phyloP scores from a whole-genome alignment of 495 filamentous ascomycete species.

The Penicillium daleae region DNA sequence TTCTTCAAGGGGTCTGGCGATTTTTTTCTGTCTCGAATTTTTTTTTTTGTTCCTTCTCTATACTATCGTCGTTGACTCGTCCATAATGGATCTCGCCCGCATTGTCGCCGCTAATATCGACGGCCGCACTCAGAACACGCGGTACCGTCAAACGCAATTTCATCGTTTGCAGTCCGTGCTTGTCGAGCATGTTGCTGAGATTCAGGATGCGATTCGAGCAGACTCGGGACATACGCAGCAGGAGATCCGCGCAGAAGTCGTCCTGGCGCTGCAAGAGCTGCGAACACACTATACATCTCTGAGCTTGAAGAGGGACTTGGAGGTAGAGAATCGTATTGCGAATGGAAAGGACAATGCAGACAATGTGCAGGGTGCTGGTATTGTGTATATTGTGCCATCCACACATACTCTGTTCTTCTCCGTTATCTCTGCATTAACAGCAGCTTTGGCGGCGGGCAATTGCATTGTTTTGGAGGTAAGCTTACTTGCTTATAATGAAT shows the following conservation, averaged over 20 bases:
- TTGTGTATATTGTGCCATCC: constrained; percentile 56
- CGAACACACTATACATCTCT: constrained; percentile 47
- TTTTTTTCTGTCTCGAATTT: neutral
- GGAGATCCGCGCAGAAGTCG: constrained; percentile 50
- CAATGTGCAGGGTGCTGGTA: constrained; percentile 38
- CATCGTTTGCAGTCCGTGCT: constrained; percentile 45
- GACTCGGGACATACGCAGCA: constrained; percentile 39
- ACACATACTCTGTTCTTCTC: constrained; percentile 54
- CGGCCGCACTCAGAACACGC: constrained; percentile 49
- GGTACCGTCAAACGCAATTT: constrained; percentile 52
- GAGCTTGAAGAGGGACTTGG: constrained; percentile 41
- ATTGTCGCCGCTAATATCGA: constrained; percentile 49
- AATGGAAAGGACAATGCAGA: constrained; percentile 40
- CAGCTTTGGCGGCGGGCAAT: constrained; percentile 56
- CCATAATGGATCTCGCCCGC: constrained; percentile 40
- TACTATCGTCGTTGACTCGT: neutral
- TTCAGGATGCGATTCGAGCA: constrained; percentile 43
- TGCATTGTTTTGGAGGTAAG: constrained; percentile 55
- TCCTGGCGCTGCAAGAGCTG: constrained; percentile 45
- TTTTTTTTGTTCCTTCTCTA: neutral
- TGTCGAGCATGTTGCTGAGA: constrained; percentile 30
- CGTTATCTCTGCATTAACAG: constrained; percentile 47
- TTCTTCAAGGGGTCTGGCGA: constrained; percentile 1
- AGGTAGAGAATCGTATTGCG: constrained; percentile 55
- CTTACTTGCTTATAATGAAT: neutral